These are phyloP conservation scores for Otatea glauca DNA, from an alignment of 176 grass and related monocot genomes.

Conservation along the genomic window DNA sequence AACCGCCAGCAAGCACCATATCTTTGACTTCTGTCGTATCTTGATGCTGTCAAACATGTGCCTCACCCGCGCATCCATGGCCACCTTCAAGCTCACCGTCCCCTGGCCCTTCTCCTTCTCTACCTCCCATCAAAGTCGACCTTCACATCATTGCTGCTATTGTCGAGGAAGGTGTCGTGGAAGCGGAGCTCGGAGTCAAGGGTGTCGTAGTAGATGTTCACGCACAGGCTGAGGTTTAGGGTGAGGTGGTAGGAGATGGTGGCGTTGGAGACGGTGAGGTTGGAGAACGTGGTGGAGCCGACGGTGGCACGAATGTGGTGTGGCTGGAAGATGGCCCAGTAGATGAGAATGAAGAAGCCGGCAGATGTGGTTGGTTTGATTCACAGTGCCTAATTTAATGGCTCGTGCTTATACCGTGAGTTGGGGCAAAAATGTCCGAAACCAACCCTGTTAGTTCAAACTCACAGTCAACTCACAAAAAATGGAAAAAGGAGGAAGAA, in stretches of 20 bases:
- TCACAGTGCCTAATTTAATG: too few species aligned
- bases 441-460: too few species aligned
- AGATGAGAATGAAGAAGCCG: not conserved
- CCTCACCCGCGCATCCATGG: slow-evolving; percentile 27
- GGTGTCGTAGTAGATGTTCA: slow-evolving; percentile 49
- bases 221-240: slow-evolving; percentile 13
- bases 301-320: slow-evolving; percentile 42
- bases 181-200: slow-evolving; percentile 19
- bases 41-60: slow-evolving; percentile 22
- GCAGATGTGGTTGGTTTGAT: too few species aligned
- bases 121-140: slow-evolving; percentile 28
- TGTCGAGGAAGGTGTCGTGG: slow-evolving; percentile 26
- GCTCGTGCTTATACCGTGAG: too few species aligned
- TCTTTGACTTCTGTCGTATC: slow-evolving; percentile 33
- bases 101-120: not conserved
- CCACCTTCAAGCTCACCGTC: not conserved
- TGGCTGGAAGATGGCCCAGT: slow-evolving; percentile 37
- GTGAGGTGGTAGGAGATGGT: slow-evolving; percentile 41
- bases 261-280: slow-evolving; percentile 42
- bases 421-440: too few species aligned
- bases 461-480: too few species aligned
- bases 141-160: slow-evolving; percentile 13
- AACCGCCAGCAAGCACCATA: slow-evolving; percentile 6
- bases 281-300: slow-evolving; percentile 32
- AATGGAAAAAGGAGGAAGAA: too few species aligned